Evolutionary conservation across 352 stramenopile genomes (phyloP), one percentile per base, ranked within the genome.

Genomic region (Phytophthora pini): DNA sequence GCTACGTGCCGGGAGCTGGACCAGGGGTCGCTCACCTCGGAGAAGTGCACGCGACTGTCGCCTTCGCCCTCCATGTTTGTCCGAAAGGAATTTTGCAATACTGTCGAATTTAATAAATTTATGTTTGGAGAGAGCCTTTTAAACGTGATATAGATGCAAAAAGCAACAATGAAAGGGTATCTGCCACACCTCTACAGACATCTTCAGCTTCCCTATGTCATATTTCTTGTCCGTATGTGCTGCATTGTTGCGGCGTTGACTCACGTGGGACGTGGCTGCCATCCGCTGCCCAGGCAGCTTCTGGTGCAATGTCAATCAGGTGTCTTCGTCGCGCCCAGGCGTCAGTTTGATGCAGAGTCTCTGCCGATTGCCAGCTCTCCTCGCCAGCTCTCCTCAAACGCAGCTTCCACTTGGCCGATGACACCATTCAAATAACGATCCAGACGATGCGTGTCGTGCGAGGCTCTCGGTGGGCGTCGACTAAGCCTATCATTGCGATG

Each of bases 21-120:
- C 80, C 83, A 93, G 32, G 84, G 79, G 56, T 89, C 81, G 41
- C 36, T 79, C 36, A 65, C 82, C 55, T 93, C 85, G 45, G 81
- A 91, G 60, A 93, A 93, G 51, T 93, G 85, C 70, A 93, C 85
- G 65, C 83, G 85, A 46, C 82, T 86, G 57, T 93, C 82, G 45
- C 84, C 61, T 54, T 89, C 80, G 43, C 70, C 65, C 46, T 90
- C 80, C 81, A 89, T 90, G 11, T 40, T 20, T 66, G 26, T 51
- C 29, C 1, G 17, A 22, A 47, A 36, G 31, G 31, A 36, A 32
- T 32, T 8, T 32, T 41, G 36, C 36, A 65, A 59, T n/a, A 4
- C 10, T 47, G 26, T 59, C 20, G 31, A 36, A 36, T 36, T 12
- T 4, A 36, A 36, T 36, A 36, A 12, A 36, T 12, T 17, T 36